These are phyloP conservation scores for Calocybe gangraenosa DNA, from an alignment of 768 basidiomycete species.

Conservation along the genomic window DNA sequence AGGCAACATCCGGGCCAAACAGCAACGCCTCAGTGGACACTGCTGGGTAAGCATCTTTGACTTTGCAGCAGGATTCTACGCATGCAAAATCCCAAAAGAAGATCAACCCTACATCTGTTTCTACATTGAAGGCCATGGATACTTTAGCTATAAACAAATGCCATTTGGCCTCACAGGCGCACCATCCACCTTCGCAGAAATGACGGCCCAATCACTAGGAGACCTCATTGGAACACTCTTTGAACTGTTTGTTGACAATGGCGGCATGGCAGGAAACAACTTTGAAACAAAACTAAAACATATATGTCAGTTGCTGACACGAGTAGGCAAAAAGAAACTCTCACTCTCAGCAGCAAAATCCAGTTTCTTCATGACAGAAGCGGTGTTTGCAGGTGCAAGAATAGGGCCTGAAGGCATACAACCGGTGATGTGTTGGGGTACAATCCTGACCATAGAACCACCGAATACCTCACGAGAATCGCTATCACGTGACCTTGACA, in stretches of 20 bases:
- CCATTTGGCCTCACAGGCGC: slow-evolving; percentile 37
- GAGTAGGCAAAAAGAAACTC: neutral
- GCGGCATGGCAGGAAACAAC: slow-evolving; percentile 24
- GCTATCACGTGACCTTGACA: no score
- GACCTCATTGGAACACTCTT: slow-evolving; percentile 23
- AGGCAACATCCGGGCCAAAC: slow-evolving; percentile 35
- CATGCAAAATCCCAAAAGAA: no score
- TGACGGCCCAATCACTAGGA: slow-evolving; percentile 20
- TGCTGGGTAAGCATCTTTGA: slow-evolving; percentile 29
- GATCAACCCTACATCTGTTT: no score
- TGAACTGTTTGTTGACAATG: slow-evolving; percentile 39
- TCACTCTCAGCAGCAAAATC: neutral
- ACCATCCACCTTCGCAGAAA: slow-evolving; percentile 29
- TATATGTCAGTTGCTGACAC: no score
- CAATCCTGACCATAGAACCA: no score
- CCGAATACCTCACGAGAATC: no score
- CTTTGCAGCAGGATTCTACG: no score
- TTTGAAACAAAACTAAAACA: no score
- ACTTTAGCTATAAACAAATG: slow-evolving; percentile 28
- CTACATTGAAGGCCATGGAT: no score
- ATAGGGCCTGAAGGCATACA: neutral
- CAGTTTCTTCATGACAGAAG: neutral
- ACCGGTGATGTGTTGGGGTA: no score
- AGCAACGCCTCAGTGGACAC: slow-evolving; percentile 31
- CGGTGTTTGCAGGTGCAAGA: neutral